Evolutionary conservation across 2,329 filamentous ascomycete genomes (phyloP).

Genomic region (Colletotrichum falcatum): DNA sequence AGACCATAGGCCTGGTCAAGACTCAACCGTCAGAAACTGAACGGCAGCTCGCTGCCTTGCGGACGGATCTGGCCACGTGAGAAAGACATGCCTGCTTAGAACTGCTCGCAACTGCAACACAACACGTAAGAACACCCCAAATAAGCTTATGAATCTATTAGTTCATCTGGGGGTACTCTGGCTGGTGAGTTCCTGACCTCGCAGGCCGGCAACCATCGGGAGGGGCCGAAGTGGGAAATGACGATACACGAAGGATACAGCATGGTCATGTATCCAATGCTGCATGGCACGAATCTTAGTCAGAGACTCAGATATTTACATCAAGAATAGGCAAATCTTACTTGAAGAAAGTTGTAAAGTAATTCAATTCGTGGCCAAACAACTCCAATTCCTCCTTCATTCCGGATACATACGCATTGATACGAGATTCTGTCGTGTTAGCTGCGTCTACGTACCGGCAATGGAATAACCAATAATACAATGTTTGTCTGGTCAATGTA

Average conservation of each 20-base stretch:
- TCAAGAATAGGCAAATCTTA: background rate
- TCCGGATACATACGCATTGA: slow-evolving; percentile 47
- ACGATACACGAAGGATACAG: slow-evolving; percentile 47
- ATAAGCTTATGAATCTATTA: slow-evolving; percentile 1
- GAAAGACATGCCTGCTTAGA: slow-evolving; percentile 36
- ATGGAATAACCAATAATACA: background rate
- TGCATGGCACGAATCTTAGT: background rate
- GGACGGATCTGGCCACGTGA: slow-evolving; percentile 36
- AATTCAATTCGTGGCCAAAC: slow-evolving; percentile 45
- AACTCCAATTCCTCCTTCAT: slow-evolving; percentile 47
- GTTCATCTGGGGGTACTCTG: background rate
- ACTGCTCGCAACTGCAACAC: slow-evolving; percentile 17
- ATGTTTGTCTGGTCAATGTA: slow-evolving; percentile 35
- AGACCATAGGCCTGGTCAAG: slow-evolving; percentile 54
- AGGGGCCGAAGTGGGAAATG: slow-evolving; percentile 46
- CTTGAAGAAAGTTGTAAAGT: slow-evolving; percentile 44
- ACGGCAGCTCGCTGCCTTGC: background rate
- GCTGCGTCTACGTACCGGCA: background rate
- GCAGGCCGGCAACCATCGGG: slow-evolving; percentile 46
- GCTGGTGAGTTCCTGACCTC: slow-evolving; percentile 35
- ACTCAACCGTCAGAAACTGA: background rate
- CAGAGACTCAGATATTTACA: background rate
- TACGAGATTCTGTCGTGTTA: background rate
- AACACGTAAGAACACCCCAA: slow-evolving; percentile 27
- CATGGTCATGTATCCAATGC: slow-evolving; percentile 44